Evolutionary conservation across 331 rosid genomes (phyloP).

Genomic region (Telfairia occidentalis): DNA sequence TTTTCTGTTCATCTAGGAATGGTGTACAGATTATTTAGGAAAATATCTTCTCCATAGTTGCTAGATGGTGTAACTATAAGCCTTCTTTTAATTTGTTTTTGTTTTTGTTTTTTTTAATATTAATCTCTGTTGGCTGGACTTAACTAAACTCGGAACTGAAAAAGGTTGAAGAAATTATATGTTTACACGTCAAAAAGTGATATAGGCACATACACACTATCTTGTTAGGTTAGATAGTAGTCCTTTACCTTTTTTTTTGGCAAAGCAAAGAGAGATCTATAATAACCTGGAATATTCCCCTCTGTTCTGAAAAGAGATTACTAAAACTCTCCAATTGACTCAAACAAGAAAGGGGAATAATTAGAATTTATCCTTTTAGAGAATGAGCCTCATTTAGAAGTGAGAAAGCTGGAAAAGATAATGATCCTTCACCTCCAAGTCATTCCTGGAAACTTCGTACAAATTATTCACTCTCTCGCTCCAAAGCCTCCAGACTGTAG

Average conservation of each 20-base stretch:
- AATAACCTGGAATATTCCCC: too few relatives aligned
- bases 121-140: background rate
- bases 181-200: background rate
- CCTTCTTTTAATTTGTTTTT: background rate
- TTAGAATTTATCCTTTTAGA: background rate
- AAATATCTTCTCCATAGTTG: background rate
- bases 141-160: background rate
- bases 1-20: background rate
- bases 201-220: background rate
- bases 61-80: background rate
- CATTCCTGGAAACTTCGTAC: background rate
- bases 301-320: background rate
- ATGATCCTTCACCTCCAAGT: background rate
- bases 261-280: too few relatives aligned
- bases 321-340: background rate
- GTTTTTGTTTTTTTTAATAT: too few relatives aligned
- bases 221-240: too few relatives aligned
- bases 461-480: background rate
- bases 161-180: background rate
- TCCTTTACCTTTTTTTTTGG: too few relatives aligned
- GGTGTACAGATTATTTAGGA: background rate
- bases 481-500: background rate
- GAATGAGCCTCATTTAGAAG: background rate
- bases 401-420: background rate
- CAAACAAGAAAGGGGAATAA: background rate